Evolutionary conservation across 805 yeast genomes (phyloP), one percentile per base, ranked within the genome.

Genomic region (Spathaspora boniae): DNA sequence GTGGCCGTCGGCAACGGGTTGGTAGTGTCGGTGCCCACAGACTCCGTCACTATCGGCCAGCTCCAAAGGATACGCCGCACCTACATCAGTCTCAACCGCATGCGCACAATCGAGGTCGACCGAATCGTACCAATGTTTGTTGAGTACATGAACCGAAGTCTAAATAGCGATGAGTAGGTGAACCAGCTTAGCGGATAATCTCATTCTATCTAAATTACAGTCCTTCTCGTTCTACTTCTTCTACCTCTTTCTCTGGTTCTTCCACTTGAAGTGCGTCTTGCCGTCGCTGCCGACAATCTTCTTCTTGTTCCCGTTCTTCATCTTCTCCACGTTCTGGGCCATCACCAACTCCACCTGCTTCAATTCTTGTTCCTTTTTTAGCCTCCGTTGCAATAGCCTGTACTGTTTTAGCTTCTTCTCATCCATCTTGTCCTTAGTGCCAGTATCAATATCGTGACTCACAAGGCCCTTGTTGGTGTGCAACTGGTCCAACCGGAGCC

Each of bases 251-350:
- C 94, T 74, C 53, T 78, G 78, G 47, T 76, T 82, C 56, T 82
- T 86, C 95, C 97, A 91, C 63, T 86, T 86, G 65, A 76, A 93
- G 2, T 72, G 68, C 0, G 76, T 74, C 38, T 74, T 73, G 4
- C 98, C 98, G 22, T 76, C 72, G 11, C 71, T 64, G 38, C 72
- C 82, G 3, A 72, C 68, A 4, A 82, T 57, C 65, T 88, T 88
- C 72, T 82, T 84, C 63, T 85, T 86, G 42, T 79, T 77, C 0
- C 98, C 98, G 46, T 80, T 83, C 57, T 86, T 86, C 95, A 91
- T 87, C 37, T 88, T 41, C 53, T 89, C 95, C 42, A 84, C 78
- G 50, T 88, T 94, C 38, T 76, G 49, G 38, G 83, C 85, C 78
- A 89, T 78, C 50, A 80, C 76, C 27, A 70, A 71, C 51, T 86